Conservation (phyloP, 202 grass and related monocot genomes). For the Bolboschoenoplectus hybrid region DNA sequence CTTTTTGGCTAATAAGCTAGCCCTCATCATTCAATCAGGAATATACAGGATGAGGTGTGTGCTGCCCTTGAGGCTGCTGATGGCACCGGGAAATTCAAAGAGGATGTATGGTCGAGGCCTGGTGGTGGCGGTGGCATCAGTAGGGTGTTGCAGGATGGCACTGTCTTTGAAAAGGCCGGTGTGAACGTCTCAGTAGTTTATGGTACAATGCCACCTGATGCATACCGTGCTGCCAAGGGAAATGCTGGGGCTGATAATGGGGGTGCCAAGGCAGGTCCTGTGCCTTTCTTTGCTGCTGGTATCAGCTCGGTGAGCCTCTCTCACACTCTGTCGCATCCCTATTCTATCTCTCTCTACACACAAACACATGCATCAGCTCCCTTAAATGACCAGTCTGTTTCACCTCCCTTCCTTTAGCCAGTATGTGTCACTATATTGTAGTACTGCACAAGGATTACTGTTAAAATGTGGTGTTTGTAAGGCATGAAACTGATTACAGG, state of each 20-base stretch:
- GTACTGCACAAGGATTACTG: not conserved
- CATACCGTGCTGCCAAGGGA: constrained; percentile 90
- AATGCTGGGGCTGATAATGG: constrained; percentile 46
- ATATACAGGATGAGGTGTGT: constrained; percentile 86
- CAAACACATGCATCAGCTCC: constrained; percentile 2
- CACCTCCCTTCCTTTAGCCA: not conserved
- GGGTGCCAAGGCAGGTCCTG: constrained; percentile 58
- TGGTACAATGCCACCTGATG: constrained; percentile 89
- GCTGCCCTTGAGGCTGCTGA: constrained; percentile 83
- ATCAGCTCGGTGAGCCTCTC: constrained; percentile 75
- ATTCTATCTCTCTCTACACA: not conserved
- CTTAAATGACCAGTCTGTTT: not conserved
- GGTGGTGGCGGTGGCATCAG: constrained; percentile 93
- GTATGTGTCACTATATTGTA: not conserved
- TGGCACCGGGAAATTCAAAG: constrained; percentile 65
- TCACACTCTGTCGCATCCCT: not conserved
- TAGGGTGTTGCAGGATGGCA: constrained; percentile 83
- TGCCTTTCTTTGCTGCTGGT: constrained; percentile 92
- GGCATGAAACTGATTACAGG: not conserved
- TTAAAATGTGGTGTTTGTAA: not conserved
- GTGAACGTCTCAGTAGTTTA: constrained; percentile 98
- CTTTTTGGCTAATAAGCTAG: not conserved
- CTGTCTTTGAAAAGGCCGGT: constrained; percentile 90
- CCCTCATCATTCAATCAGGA: constrained; percentile 22
- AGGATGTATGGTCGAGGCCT: constrained; percentile 93